phyloP scores from a whole-genome alignment of 2,329 filamentous ascomycete genomes.

The Cytospora schulzeri region DNA sequence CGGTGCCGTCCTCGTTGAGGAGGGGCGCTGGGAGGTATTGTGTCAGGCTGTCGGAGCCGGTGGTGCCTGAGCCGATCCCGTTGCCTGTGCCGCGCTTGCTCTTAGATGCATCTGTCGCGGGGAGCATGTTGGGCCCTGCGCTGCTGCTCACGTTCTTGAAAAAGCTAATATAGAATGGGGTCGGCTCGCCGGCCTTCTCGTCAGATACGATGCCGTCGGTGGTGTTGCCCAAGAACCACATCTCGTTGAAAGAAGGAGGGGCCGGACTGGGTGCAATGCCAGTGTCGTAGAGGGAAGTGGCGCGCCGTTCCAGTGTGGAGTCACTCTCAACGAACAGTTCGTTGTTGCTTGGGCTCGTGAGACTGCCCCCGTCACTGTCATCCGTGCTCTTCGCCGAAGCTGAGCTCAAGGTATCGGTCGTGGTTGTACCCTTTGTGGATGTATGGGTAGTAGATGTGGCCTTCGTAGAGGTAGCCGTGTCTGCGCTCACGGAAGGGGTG shows the following conservation, averaged over 20 bases:
- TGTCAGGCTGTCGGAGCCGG: conserved; percentile 46
- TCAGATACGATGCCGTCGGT: conserved; percentile 71
- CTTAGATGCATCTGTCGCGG: not conserved
- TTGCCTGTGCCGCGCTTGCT: conserved; percentile 35
- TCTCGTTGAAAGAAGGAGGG: conserved; percentile 67
- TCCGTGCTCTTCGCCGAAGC: conserved; percentile 6
- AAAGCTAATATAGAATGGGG: conserved; percentile 85
- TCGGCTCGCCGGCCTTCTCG: conserved; percentile 76
- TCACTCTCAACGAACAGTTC: not conserved
- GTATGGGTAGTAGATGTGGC: not conserved
- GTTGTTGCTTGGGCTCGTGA: conserved; percentile 1
- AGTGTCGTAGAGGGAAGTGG: conserved; percentile 25
- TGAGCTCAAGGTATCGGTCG: conserved; percentile 8
- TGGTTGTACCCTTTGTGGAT: not conserved
- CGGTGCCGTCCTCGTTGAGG: conserved; percentile 68
- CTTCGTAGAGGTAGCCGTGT: conserved; percentile 7
- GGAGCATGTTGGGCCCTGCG: conserved; percentile 34
- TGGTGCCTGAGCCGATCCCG: conserved; percentile 27
- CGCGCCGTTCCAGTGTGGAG: not conserved
- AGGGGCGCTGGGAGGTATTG: conserved; percentile 64
- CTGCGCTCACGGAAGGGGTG: conserved; percentile 27
- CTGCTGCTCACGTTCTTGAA: conserved; percentile 50
- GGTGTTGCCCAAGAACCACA: conserved; percentile 80
- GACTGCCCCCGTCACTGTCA: conserved; percentile 10
- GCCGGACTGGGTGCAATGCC: conserved; percentile 55